Evolutionary conservation across 345 rosid genomes (phyloP), one percentile per base, ranked within the genome.

Genomic region (Boechera divaricarpa): DNA sequence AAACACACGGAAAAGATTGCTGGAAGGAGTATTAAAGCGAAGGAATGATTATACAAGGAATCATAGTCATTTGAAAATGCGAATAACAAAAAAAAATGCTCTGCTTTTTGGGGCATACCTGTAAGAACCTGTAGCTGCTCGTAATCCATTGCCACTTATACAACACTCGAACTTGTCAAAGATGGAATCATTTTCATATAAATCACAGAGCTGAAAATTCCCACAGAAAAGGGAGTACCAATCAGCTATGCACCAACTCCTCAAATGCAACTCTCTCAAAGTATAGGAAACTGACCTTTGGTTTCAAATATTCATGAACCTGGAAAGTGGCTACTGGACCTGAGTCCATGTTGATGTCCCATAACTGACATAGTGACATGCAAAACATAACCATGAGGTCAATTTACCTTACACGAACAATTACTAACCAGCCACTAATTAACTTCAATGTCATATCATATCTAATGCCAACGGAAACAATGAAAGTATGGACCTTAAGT

Each of bases 141-240:
- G 91, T 62, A 82, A 53, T 72, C 98, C 98, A 83, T 93, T 92
- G 38, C 97, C 97, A 68, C 99, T 96, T 77, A 88, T 75, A 81
- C 97, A 93, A 83, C 99, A 96, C 81, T 96, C 99, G 16, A 96
- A 96, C 85, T 96, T 96, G 79, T 96, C 99, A 72, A 96, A 91
- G 80, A 94, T 94, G 4, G 97, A 94, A 82, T 94, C 98, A 60
- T 94, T 94, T 83, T 94, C 99, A 70, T 94, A 94, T 74, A 94
- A 86, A 81, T 94, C 99, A 85, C 99, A 94, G 61, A 96, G 86
- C 99, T 96, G 93, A 64, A 80, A 77, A 61, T 39, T 38, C 33
- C 52, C 42, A 63, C 15, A 62, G 53, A 9, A 63, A 72, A 36
- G 13, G 62, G 79, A 73, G 61, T 63, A 76, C 44, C 59, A 66